Percentiles rank a stretch among this genome's conserved stretches.
These are phyloP conservation scores for Phialophora tarda DNA, from an alignment of 2,329 filamentous ascomycete species.

Conservation along the genomic window DNA sequence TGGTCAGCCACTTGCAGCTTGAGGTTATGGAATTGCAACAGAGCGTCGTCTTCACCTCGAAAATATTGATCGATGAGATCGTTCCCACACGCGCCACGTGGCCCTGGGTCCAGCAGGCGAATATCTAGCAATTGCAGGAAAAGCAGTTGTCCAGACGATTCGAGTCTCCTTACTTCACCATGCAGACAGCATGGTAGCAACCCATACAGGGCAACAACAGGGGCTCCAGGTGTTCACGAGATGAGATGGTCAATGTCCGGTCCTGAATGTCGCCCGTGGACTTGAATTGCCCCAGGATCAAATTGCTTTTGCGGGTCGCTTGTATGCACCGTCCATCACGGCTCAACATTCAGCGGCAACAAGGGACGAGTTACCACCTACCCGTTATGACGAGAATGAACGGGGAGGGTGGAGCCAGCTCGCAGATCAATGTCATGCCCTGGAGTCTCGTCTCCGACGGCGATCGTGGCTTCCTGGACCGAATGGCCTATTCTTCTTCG, in stretches of 20 bases:
- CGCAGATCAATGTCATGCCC: not conserved
- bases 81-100: not conserved
- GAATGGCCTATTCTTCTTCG: not conserved
- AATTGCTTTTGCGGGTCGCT: not conserved
- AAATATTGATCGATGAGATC: not conserved
- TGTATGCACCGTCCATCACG: not conserved
- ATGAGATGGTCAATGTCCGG: not conserved
- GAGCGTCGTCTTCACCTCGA: not conserved
- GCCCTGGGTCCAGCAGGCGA: slow-evolving; percentile 1
- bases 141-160: not conserved
- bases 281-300: not conserved
- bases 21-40: not conserved
- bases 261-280: not conserved
- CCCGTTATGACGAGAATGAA: not conserved
- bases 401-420: not conserved
- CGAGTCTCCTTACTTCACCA: not conserved
- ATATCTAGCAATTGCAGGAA: slow-evolving; percentile 1
- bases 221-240: not conserved
- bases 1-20: not conserved
- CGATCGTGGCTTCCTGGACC: not conserved
- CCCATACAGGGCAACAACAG: not conserved
- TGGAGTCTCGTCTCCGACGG: not conserved
- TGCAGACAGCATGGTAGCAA: not conserved
- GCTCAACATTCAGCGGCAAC: not conserved
- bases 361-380: not conserved